Base-by-base conservation (phyloP, 345 rosid genomes). In the Adansonia digitata region DNA sequence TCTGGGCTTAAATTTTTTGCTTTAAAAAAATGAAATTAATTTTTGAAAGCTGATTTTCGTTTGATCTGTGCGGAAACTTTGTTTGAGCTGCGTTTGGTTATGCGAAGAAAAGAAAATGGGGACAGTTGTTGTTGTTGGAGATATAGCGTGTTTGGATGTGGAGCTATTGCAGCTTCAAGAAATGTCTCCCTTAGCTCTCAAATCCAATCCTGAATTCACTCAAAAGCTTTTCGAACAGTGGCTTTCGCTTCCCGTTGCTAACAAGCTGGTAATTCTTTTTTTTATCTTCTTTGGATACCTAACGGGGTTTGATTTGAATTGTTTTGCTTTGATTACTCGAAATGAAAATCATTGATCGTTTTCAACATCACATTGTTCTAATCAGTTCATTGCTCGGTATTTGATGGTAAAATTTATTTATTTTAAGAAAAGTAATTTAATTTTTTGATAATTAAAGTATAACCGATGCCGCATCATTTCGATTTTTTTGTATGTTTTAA, bases 211-310 rank as follows among this genome's bases (percentile, higher is more conserved):
- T 11, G 87, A 81, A 70, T 91, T 93, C 78, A 87, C 88, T 0
- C 93, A 88, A 78, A 83, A 79, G 78, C 91, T 95, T 75, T 95
- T 91, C 77, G 94, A 91, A 61, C 96, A 90, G 86, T 95, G 99
- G 99, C 97, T 95, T 69, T 81, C 97, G 2, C 93, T 95, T 27
- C 92, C 99, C 8, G 98, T 90, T 29, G 81, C 94, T 76, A 81
- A 84, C 75, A 91, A 90, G 57, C 88, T 90, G 92, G 99, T 94
- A 81, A 48, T 27, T 29, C 43, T 52, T 13, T 17, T 71, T 49
- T 62, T 18, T 37, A 18, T 17, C 49, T 67, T 18, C 18, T 20
- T n/a, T n/a, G 27, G 46, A 62, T 27, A 9, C 35, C 53, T 48
- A 48, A 2, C 18, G 1, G 18, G 35, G 37, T 69, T 79, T 42